These are phyloP conservation scores for Diphasiastrum complanatum DNA, from an alignment of 83 land plant genomes.

Conservation along the genomic window DNA sequence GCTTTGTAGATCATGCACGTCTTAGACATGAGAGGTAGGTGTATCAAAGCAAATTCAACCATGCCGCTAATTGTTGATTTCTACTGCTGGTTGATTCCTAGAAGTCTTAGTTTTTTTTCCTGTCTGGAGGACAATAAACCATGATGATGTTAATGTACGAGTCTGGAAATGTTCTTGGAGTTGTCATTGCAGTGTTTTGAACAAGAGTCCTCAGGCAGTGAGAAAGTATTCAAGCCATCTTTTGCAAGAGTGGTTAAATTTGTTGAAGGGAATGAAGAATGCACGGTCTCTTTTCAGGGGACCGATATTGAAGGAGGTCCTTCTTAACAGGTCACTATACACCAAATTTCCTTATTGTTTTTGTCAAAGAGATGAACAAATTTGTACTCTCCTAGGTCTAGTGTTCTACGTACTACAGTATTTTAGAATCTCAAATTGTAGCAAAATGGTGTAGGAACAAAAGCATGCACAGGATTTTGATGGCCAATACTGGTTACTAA, in stretches of 20 bases:
- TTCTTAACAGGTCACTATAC: conserved; percentile 48
- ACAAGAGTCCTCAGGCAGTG: conserved; percentile 27
- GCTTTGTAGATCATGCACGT: conserved; percentile 53
- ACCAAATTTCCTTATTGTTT: not conserved
- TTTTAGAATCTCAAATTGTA: too few species aligned
- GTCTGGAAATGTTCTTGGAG: too few species aligned
- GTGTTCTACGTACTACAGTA: not conserved
- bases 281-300: conserved; percentile 44
- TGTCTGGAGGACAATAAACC: too few species aligned
- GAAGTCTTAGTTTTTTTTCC: too few species aligned
- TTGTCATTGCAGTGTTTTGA: conserved; percentile 11
- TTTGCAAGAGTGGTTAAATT: conserved; percentile 76
- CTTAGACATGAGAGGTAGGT: conserved; percentile 38
- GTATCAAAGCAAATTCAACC: not conserved
- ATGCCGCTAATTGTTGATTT: not conserved
- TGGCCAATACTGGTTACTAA: too few species aligned
- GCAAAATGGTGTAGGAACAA: too few species aligned
- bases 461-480: too few species aligned
- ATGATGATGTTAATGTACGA: too few species aligned
- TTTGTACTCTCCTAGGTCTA: not conserved
- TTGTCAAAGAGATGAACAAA: not conserved
- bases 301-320: conserved; percentile 54
- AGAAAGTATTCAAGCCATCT: conserved; percentile 69
- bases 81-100: not conserved
- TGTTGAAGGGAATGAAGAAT: conserved; percentile 51